Evolutionary conservation across 129 eudicot genomes (phyloP).

Genomic region (Deinandra increscens): DNA sequence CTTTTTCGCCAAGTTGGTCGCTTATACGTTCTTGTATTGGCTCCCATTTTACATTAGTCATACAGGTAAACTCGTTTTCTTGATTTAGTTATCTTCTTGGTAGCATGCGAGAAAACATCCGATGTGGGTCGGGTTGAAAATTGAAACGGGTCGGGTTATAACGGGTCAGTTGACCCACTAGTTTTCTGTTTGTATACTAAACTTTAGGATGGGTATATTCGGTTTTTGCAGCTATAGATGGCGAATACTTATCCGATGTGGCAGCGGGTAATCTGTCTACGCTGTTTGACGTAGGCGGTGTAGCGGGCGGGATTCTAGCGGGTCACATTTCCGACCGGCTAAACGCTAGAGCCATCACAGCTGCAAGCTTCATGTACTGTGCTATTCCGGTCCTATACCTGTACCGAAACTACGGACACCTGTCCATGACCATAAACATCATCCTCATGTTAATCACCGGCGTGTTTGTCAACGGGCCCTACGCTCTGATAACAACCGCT

Average conservation of each 20-base stretch:
- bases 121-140: not conserved
- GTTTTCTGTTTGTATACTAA: not conserved
- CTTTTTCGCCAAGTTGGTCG: conserved; percentile 92
- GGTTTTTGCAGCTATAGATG: conserved; percentile 65
- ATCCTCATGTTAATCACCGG: conserved; percentile 75
- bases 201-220: not conserved
- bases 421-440: conserved; percentile 59
- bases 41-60: conserved; percentile 95
- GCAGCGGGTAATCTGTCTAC: conserved; percentile 82
- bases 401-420: conserved; percentile 74
- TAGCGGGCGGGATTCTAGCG: conserved; percentile 87
- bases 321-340: conserved; percentile 85
- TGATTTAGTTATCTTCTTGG: not conserved
- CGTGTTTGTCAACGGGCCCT: conserved; percentile 91
- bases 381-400: conserved; percentile 86
- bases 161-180: not conserved
- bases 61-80: conserved; percentile 52
- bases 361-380: conserved; percentile 92
- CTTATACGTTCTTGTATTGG: conserved; percentile 93
- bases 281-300: conserved; percentile 90
- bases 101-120: not conserved
- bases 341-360: conserved; percentile 90
- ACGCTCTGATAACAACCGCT: conserved; percentile 94
- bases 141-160: not conserved
- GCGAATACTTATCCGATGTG: conserved; percentile 66